Conservation (phyloP, 2,329 filamentous ascomycete genomes). For the Xylaria sp. region DNA sequence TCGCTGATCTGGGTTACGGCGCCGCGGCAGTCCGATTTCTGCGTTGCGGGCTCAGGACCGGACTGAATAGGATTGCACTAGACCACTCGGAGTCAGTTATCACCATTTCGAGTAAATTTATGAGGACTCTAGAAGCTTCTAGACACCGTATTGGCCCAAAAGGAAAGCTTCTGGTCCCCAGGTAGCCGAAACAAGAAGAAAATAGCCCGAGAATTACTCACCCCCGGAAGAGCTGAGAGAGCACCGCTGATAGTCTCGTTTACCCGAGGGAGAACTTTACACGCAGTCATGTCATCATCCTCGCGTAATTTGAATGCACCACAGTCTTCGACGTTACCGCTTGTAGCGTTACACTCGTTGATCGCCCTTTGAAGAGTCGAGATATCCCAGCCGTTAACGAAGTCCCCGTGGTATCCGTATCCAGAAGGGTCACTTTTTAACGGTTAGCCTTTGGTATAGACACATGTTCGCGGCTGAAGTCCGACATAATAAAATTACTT, state of each 20-base stretch:
- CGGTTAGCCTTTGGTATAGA: neutral
- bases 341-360: constrained; percentile 58
- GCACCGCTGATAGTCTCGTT: constrained; percentile 58
- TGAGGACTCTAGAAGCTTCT: too few relatives aligned
- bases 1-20: constrained; percentile 53
- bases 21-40: constrained; percentile 49
- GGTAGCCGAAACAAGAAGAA: too few relatives aligned
- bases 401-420: constrained; percentile 68
- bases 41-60: constrained; percentile 44
- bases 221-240: constrained; percentile 61
- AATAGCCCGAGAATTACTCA: too few relatives aligned
- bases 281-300: constrained; percentile 56
- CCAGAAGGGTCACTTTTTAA: constrained; percentile 55
- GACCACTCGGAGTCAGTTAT: too few relatives aligned
- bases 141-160: too few relatives aligned
- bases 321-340: constrained; percentile 58
- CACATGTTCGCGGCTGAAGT: neutral
- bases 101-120: too few relatives aligned
- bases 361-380: constrained; percentile 61
- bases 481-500: constrained; percentile 8
- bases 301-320: constrained; percentile 55
- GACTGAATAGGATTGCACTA: constrained; percentile 60
- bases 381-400: constrained; percentile 69
- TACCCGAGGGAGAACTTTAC: constrained; percentile 57
- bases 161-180: too few relatives aligned